Percentiles rank a stretch among this genome's conserved stretches.
These are phyloP conservation scores for Capsella bursapastoris DNA, from an alignment of 345 rosid genomes.

Conservation along the genomic window DNA sequence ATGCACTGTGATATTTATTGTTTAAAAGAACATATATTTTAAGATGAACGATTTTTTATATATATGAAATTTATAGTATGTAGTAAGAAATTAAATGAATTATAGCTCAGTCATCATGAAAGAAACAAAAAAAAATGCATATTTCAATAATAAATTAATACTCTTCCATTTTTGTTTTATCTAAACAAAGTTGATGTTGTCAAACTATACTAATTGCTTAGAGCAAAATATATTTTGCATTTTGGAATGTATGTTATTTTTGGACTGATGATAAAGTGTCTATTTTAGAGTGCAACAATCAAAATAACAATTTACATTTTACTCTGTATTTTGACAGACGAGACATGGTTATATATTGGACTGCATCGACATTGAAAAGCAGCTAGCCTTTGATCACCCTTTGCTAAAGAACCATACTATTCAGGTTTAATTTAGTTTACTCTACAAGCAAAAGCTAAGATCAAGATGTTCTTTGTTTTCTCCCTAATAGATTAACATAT, in stretches of 20 bases:
- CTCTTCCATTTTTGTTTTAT: background rate
- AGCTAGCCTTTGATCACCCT: constrained; percentile 16
- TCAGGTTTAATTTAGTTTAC: constrained; percentile 15
- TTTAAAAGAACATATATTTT: too few relatives aligned
- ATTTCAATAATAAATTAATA: background rate
- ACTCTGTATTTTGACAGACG: background rate
- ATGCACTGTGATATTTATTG: too few relatives aligned
- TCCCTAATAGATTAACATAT: background rate
- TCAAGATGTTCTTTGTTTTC: background rate
- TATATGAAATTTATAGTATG: too few relatives aligned
- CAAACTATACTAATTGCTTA: background rate
- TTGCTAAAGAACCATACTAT: constrained; percentile 24
- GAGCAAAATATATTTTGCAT: background rate
- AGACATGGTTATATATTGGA: constrained; percentile 40
- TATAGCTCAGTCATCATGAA: too few relatives aligned
- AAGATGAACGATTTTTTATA: too few relatives aligned
- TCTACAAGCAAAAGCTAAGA: background rate
- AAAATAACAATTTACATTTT: too few relatives aligned
- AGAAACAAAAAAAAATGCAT: background rate
- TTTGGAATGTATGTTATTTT: background rate
- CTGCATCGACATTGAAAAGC: constrained; percentile 40
- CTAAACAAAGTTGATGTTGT: background rate
- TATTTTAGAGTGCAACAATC: too few relatives aligned
- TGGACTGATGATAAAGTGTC: too few relatives aligned
- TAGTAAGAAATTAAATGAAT: too few relatives aligned